Base-by-base conservation (phyloP, 768 basidiomycete genomes). In the Auricularia cornea region DNA sequence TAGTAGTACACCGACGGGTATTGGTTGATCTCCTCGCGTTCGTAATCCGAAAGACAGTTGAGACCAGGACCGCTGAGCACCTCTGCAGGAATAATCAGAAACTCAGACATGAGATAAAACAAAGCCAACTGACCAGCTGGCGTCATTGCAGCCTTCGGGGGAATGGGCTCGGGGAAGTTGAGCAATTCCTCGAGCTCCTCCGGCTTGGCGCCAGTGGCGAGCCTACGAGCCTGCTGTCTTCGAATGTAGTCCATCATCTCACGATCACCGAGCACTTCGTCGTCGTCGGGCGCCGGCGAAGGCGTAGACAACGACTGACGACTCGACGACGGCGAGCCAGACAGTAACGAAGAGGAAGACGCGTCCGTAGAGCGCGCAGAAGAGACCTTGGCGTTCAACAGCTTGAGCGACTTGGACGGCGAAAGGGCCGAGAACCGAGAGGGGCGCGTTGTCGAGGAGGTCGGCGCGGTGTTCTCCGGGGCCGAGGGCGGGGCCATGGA, bases 221-320 rank as follows among this genome's bases (percentile, higher is more conserved):
- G 72, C 74, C 89, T 92, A 79, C 94, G 94, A 41, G 91, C 85
- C 68, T 94, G 89, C 67, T 97, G 92, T 29, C 94, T 84, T 67
- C 86, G 84, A 66, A 98, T 91, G 74, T 96, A 99, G 64, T 90
- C 88, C 70, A 90, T 75, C 97, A 99, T 99, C 77, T 99, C 97
- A 65, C 97, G 94, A 71, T 99, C 97, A 18, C 92, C 97, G 20
- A 90, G 76, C 6, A 89, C 60, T 72, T 95, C 92, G 66, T 95
- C 93, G 64, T 95, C 94, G 64, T 92, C 92, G 2, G 88, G 87
- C 5, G 83, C 84, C 0, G 94, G 94, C 1, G 94, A 96, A 3
- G 92, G 91, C 1, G 90, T 92, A 3, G 89, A 92, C 28, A 88
- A 74, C 26, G 89, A 89, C 64, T 89, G 86, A 38, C 88, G 82